phyloP scores from a whole-genome alignment of 345 rosid genomes.

The Sapria himalayana region DNA sequence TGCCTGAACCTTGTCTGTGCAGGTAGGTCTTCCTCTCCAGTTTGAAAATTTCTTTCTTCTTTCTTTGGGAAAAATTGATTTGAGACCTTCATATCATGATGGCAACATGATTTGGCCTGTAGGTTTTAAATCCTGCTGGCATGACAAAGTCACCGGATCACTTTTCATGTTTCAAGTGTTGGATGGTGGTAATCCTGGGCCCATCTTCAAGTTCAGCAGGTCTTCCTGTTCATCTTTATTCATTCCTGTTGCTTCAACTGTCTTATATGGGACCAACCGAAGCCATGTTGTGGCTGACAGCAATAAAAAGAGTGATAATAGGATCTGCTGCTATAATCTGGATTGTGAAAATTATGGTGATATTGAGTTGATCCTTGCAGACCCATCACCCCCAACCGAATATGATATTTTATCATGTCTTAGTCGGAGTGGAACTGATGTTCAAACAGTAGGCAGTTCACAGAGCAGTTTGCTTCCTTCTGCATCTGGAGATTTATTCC shows the following conservation, averaged over 20 bases:
- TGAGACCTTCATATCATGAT: conserved; percentile 64
- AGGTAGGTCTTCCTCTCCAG: conserved; percentile 70
- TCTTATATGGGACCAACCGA: conserved; percentile 21
- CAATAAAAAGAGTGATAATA: conserved; percentile 14
- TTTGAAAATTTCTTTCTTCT: conserved; percentile 84
- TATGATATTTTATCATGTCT: conserved; percentile 46
- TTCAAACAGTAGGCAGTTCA: conserved; percentile 10
- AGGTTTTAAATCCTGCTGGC: conserved; percentile 93
- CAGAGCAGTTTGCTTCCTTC: conserved; percentile 13
- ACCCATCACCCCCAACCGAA: conserved; percentile 39
- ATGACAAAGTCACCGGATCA: conserved; percentile 88
- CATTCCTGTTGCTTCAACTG: conserved; percentile 44
- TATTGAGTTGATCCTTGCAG: conserved; percentile 45
- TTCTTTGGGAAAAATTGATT: conserved; percentile 58
- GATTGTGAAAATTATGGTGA: conserved; percentile 24
- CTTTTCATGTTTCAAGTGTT: conserved; percentile 59
- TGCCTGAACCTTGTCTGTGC: conserved; percentile 14
- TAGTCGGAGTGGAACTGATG: conserved; percentile 9
- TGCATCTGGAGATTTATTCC: conserved; percentile 10
- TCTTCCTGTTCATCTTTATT: conserved; percentile 42
- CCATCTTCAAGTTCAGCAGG: conserved; percentile 70
- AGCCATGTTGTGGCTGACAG: conserved; percentile 15
- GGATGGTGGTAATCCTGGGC: conserved; percentile 76
- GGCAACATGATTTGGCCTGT: conserved; percentile 43
- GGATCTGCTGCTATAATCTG: conserved; percentile 9